Conservation (phyloP, 495 filamentous ascomycete genomes). For the Xylaria nigripes region DNA sequence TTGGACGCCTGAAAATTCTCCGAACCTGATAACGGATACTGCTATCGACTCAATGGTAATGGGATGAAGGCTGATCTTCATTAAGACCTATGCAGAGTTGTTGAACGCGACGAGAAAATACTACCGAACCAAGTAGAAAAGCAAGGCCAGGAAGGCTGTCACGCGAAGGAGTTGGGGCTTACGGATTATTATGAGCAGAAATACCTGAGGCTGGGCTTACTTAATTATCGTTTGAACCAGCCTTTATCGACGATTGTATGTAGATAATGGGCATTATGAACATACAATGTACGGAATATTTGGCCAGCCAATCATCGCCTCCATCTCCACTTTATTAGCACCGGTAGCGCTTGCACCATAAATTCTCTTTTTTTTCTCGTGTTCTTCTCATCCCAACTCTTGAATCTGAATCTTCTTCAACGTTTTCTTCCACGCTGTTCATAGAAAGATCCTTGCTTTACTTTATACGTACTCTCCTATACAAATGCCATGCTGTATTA, state of each 20-base stretch:
- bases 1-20: neutral
- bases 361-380: conserved; percentile 7
- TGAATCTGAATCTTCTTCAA: no score
- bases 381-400: neutral
- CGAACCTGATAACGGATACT: neutral
- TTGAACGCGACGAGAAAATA: conserved; percentile 5
- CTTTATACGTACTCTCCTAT: no score
- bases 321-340: neutral
- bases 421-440: no score
- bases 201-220: conserved; percentile 16
- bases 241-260: neutral
- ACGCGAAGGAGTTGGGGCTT: conserved; percentile 8
- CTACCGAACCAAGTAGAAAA: neutral
- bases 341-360: neutral
- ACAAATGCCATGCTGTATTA: no score
- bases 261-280: neutral
- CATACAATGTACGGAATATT: neutral
- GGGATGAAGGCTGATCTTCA: neutral
- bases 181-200: conserved; percentile 10
- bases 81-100: neutral
- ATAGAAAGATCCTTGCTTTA: neutral
- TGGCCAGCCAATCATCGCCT: neutral
- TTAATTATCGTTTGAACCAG: neutral
- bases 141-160: neutral
- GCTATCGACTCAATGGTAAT: neutral